Percentiles rank a stretch among this genome's conserved stretches.
Evolutionary conservation across 129 eudicot species (phyloP).

Genomic region (Gnaphalium uliginosum): DNA sequence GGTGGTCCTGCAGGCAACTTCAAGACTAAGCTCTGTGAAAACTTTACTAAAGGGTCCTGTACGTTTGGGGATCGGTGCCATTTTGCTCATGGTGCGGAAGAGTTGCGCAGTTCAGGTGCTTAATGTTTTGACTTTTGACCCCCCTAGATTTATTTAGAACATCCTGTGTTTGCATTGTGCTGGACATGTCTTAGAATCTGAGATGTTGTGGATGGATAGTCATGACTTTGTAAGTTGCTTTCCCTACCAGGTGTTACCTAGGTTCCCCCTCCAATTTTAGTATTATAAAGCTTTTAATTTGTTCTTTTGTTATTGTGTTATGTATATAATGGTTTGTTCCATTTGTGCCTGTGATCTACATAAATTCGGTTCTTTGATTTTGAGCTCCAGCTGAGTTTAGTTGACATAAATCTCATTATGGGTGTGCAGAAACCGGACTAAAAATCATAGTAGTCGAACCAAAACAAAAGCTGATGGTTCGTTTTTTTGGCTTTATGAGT

Average conservation of each 20-base stretch:
- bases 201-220: constrained; percentile 30
- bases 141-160: constrained; percentile 22
- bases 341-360: too few relatives aligned
- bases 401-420: too few relatives aligned
- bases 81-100: constrained; percentile 89
- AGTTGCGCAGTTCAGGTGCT: constrained; percentile 59
- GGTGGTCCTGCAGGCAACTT: constrained; percentile 46
- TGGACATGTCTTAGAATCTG: constrained; percentile 21
- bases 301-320: too few relatives aligned
- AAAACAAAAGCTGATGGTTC: too few relatives aligned
- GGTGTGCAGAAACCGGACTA: too few relatives aligned
- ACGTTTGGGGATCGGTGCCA: constrained; percentile 93
- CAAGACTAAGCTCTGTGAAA: constrained; percentile 85
- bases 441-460: too few relatives aligned
- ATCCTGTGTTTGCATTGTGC: constrained; percentile 22
- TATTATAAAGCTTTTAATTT: constrained; percentile 5
- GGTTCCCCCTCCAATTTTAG: constrained; percentile 21
- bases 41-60: constrained; percentile 76
- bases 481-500: too few relatives aligned
- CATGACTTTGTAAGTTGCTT: constrained; percentile 4
- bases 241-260: constrained; percentile 13
- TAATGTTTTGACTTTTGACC: constrained; percentile 21
- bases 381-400: too few relatives aligned
- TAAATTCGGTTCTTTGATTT: too few relatives aligned
- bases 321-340: too few relatives aligned